Conservation (phyloP, 2,329 filamentous ascomycete genomes). For the Chaetothyriales sp. region DNA sequence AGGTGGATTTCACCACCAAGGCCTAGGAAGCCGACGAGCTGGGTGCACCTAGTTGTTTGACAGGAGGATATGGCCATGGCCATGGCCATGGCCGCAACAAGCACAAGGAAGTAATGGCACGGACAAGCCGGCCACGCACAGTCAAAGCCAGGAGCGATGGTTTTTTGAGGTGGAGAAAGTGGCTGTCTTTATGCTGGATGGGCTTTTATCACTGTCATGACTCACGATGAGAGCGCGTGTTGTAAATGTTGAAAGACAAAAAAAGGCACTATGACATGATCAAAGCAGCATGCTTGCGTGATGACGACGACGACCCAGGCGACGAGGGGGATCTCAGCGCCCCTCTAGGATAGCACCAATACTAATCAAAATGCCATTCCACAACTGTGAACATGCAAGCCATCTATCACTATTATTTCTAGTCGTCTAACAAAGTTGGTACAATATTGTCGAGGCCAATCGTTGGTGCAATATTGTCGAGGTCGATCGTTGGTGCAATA, state of each 20-base stretch:
- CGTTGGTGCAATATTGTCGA: background rate
- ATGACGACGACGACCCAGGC: too few relatives aligned
- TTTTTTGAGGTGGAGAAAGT: background rate
- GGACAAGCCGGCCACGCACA: background rate
- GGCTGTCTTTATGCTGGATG: background rate
- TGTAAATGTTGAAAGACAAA: too few relatives aligned
- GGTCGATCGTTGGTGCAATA: background rate
- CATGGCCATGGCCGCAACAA: background rate
- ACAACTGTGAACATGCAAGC: too few relatives aligned
- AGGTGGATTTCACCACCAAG: slow-evolving; percentile 79
- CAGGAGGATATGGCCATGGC: background rate
- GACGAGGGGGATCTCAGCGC: too few relatives aligned
- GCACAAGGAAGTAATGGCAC: background rate
- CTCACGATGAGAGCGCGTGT: background rate
- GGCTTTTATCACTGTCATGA: background rate
- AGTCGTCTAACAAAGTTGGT: background rate
- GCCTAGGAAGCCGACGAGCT: slow-evolving; percentile 8
- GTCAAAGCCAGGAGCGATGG: background rate
- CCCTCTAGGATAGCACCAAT: too few relatives aligned
- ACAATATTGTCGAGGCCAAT: background rate
- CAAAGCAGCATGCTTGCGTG: too few relatives aligned
- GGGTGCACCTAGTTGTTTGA: background rate
- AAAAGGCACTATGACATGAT: too few relatives aligned
- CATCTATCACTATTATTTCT: too few relatives aligned
- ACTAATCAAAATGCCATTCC: too few relatives aligned